These are phyloP conservation scores for Coelastrella sp. DNA, from an alignment of 139 green algal genomes.

Conservation along the genomic window DNA sequence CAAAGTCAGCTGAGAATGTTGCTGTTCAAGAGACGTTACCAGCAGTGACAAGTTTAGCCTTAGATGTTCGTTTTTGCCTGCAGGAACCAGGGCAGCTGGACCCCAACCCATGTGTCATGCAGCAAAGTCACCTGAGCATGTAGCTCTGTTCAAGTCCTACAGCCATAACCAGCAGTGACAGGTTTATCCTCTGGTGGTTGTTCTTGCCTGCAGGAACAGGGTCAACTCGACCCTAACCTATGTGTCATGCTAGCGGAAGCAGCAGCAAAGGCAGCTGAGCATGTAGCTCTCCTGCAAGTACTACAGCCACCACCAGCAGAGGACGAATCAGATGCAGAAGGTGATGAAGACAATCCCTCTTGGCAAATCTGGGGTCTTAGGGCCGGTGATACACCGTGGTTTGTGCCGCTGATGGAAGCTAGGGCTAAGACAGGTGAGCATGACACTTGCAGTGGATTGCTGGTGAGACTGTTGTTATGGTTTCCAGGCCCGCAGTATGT, in stretches of 20 bases:
- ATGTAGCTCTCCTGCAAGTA: constrained; percentile 45
- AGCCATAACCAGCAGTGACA: too few species aligned
- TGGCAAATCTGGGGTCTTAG: neutral
- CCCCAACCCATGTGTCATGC: too few species aligned
- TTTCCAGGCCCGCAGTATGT: neutral
- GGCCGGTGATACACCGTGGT: constrained; percentile 11
- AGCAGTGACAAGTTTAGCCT: too few species aligned
- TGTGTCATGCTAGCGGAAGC: constrained; percentile 61
- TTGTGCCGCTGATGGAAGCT: constrained; percentile 23
- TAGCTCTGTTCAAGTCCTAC: neutral
- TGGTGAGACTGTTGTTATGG: neutral
- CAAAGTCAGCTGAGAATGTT: too few species aligned
- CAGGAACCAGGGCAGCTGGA: too few species aligned
- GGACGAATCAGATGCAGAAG: neutral
- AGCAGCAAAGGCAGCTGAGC: constrained; percentile 51
- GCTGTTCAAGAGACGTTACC: too few species aligned
- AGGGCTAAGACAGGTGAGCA: constrained; percentile 7
- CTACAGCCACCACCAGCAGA: neutral
- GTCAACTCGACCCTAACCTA: constrained; percentile 47
- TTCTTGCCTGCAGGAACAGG: constrained; percentile 8
- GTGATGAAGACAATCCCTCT: neutral
- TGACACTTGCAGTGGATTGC: too few species aligned
- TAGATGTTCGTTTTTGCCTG: too few species aligned
- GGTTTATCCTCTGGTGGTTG: too few species aligned
- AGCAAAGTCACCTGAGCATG: too few species aligned